phyloP scores from a whole-genome alignment of 352 stramenopile species.

The Plasmopara muralis region DNA sequence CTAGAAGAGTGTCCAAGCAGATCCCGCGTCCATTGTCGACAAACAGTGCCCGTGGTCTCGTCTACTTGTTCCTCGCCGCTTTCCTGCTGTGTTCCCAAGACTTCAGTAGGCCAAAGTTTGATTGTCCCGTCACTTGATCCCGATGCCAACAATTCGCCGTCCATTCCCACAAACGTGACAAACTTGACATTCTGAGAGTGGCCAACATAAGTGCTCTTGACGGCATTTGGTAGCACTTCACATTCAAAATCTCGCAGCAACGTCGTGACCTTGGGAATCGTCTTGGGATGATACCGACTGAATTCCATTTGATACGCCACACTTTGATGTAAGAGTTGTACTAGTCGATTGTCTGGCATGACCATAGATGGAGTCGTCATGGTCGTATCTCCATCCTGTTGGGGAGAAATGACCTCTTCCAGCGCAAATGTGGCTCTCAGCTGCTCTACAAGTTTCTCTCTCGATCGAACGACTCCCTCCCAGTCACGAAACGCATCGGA shows the following conservation, averaged over 20 bases:
- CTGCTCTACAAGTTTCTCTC: conserved; percentile 82
- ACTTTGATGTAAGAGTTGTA: conserved; percentile 78
- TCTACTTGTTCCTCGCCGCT: conserved; percentile 20
- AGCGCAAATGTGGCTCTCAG: conserved; percentile 75
- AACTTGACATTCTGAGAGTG: conserved; percentile 87
- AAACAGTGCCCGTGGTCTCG: conserved; percentile 36
- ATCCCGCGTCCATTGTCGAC: conserved; percentile 48
- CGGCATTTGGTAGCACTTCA: conserved; percentile 76
- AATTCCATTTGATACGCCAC: conserved; percentile 89
- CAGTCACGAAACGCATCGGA: conserved; percentile 80
- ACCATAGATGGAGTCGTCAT: conserved; percentile 20
- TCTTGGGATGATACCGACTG: conserved; percentile 81
- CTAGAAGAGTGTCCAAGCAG: conserved; percentile 73
- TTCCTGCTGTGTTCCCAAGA: conserved; percentile 18
- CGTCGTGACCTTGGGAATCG: conserved; percentile 77
- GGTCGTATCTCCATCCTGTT: conserved; percentile 27
- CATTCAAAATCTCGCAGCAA: conserved; percentile 83
- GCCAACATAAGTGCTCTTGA: conserved; percentile 81
- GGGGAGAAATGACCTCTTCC: conserved; percentile 56
- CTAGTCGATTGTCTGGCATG: conserved; percentile 67
- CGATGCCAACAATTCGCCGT: conserved; percentile 77
- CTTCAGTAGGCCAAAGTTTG: conserved; percentile 79
- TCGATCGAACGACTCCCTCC: conserved; percentile 68
- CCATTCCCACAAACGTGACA: conserved; percentile 78
- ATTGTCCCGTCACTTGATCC: conserved; percentile 83